phyloP scores from a whole-genome alignment of 768 basidiomycete genomes.

The Phlebiopsis gigantea region DNA sequence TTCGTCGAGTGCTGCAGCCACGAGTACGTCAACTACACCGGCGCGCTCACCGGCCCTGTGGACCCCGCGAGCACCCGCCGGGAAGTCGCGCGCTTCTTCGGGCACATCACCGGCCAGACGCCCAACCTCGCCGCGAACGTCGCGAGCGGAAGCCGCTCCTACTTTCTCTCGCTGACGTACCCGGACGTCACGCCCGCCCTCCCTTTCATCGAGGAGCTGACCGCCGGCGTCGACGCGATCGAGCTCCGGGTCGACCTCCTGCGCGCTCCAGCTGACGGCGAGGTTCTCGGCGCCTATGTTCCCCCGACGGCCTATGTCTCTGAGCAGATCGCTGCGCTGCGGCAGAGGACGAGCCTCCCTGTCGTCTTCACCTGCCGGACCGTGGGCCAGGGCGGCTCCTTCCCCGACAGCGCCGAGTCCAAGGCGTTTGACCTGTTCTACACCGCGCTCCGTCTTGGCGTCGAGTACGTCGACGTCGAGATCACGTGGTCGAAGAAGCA shows the following conservation, averaged over 20 bases:
- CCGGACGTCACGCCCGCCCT: slow-evolving; percentile 77
- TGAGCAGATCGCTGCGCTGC: slow-evolving; percentile 73
- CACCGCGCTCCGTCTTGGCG: slow-evolving; percentile 74
- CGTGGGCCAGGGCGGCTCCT: slow-evolving; percentile 83
- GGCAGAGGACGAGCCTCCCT: slow-evolving; percentile 73
- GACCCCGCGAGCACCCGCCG: slow-evolving; percentile 36
- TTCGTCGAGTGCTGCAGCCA: slow-evolving; percentile 76
- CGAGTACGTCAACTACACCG: slow-evolving; percentile 77
- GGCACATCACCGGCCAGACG: slow-evolving; percentile 69
- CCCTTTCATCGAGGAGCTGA: slow-evolving; percentile 63
- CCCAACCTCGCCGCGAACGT: slow-evolving; percentile 61
- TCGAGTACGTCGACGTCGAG: slow-evolving; percentile 94
- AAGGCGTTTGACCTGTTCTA: slow-evolving; percentile 72
- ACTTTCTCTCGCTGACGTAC: slow-evolving; percentile 91
- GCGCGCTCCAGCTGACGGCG: slow-evolving; percentile 42
- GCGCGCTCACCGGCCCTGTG: slow-evolving; percentile 15
- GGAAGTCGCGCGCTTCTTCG: slow-evolving; percentile 84
- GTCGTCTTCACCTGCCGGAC: slow-evolving; percentile 92
- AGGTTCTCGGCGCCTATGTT: slow-evolving; percentile 46
- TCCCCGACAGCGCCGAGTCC: slow-evolving; percentile 72
- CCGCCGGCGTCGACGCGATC: slow-evolving; percentile 82
- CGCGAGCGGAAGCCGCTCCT: slow-evolving; percentile 56
- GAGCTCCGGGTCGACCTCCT: slow-evolving; percentile 94
- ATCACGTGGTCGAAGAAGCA: slow-evolving; percentile 62
- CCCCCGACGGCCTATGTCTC: slow-evolving; percentile 71